Evolutionary conservation across 306 rosid species (phyloP).

Genomic region (Carpinus viminea): DNA sequence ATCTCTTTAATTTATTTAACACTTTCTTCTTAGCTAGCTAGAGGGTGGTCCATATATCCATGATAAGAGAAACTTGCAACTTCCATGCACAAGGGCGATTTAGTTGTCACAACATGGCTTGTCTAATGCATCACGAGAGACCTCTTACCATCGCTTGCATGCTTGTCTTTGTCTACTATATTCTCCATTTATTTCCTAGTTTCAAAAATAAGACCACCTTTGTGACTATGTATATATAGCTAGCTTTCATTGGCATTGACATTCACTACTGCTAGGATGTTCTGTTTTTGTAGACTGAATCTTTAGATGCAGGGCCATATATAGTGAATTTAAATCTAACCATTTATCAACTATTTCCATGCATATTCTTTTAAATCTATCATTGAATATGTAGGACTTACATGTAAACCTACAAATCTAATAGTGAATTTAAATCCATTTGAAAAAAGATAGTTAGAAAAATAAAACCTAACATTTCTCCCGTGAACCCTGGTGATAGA

Average conservation of each 20-base stretch:
- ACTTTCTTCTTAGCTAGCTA: no score
- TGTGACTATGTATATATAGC: neutral
- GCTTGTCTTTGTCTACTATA: neutral
- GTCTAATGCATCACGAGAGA: neutral
- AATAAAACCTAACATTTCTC: no score
- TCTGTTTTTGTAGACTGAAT: neutral
- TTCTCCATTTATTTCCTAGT: neutral
- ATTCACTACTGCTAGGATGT: neutral
- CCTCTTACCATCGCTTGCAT: neutral
- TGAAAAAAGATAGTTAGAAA: no score
- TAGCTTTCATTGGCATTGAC: neutral
- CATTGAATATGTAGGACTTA: no score
- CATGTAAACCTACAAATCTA: no score
- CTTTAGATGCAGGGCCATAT: neutral
- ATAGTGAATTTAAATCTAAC: no score
- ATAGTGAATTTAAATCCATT: no score
- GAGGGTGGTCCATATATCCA: neutral
- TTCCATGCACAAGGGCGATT: neutral
- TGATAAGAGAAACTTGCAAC: neutral
- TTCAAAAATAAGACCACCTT: neutral
- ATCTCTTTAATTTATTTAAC: neutral
- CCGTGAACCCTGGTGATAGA: no score
- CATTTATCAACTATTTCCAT: no score
- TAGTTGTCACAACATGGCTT: neutral
- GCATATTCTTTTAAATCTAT: no score